Evolutionary conservation across 768 basidiomycete species (phyloP).

Genomic region (Hypsizygus marmoreus): DNA sequence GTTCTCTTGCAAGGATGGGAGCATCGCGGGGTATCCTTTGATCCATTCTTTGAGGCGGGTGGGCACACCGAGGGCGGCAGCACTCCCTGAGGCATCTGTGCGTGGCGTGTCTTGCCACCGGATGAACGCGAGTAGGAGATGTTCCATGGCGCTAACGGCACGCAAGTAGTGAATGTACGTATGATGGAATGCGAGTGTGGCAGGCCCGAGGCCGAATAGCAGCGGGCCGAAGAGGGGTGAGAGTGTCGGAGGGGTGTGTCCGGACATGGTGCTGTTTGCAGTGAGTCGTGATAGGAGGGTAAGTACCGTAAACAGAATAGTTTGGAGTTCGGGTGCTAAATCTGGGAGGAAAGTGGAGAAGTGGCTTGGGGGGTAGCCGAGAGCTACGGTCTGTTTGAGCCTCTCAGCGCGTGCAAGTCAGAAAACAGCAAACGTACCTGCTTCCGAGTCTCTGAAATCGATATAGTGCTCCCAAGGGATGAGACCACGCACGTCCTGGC

Average conservation of each 20-base stretch:
- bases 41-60: slow-evolving; percentile 89
- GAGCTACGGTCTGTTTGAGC: no score
- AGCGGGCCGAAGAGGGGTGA: slow-evolving; percentile 89
- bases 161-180: slow-evolving; percentile 70
- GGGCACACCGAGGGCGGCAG: slow-evolving; percentile 70
- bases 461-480: slow-evolving; percentile 84
- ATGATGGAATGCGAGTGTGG: slow-evolving; percentile 50
- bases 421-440: slow-evolving; percentile 53
- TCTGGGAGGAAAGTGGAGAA: slow-evolving; percentile 68
- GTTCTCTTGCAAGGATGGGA: slow-evolving; percentile 61
- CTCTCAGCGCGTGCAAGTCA: slow-evolving; percentile 5
- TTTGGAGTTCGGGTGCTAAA: slow-evolving; percentile 54
- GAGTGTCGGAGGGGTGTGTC: slow-evolving; percentile 88
- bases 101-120: slow-evolving; percentile 72
- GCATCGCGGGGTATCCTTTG: slow-evolving; percentile 79
- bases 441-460: slow-evolving; percentile 81
- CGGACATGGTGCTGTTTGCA: slow-evolving; percentile 81
- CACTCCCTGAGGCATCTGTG: slow-evolving; percentile 42
- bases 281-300: slow-evolving; percentile 81
- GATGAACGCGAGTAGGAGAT: slow-evolving; percentile 88
- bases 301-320: slow-evolving; percentile 69
- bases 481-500: slow-evolving; percentile 78
- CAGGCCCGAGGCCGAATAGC: slow-evolving; percentile 76
- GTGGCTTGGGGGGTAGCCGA: slow-evolving; percentile 69
- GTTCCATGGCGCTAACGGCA: slow-evolving; percentile 86